These are phyloP conservation scores for Trichomonas gallinae DNA, from an alignment of 208 protist genomes.

Conservation along the genomic window DNA sequence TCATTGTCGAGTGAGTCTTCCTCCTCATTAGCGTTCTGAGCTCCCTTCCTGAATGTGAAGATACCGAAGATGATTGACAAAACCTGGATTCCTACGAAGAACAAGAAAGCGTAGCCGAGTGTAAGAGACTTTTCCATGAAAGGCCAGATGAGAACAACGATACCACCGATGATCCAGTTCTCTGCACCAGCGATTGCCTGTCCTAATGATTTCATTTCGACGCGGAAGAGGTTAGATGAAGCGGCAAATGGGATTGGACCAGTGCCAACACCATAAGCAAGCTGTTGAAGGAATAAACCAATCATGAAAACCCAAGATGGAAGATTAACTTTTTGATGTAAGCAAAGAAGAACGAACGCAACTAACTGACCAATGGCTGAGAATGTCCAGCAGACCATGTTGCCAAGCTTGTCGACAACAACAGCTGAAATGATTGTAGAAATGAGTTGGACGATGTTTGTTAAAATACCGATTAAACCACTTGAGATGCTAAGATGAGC, in stretches of 20 bases:
- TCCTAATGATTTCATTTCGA: background rate
- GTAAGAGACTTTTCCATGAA: background rate
- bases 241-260: background rate
- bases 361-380: background rate
- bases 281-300: background rate
- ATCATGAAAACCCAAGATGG: background rate
- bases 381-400: background rate
- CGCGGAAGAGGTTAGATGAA: background rate
- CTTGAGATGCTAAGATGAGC: background rate
- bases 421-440: background rate
- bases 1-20: background rate
- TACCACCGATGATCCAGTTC: background rate
- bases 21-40: background rate
- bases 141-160: background rate
- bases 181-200: background rate
- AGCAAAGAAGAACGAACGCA: background rate
- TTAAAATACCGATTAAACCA: background rate
- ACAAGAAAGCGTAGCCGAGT: background rate
- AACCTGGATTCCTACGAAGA: background rate
- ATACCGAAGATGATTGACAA: background rate
- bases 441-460: background rate
- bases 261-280: background rate
- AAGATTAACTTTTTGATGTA: background rate
- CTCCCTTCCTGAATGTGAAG: background rate
- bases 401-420: background rate